Percentiles rank a stretch among this genome's conserved stretches.
These are phyloP conservation scores for Helenozyma baotianmanensis DNA, from an alignment of 805 yeast genomes.

Conservation along the genomic window DNA sequence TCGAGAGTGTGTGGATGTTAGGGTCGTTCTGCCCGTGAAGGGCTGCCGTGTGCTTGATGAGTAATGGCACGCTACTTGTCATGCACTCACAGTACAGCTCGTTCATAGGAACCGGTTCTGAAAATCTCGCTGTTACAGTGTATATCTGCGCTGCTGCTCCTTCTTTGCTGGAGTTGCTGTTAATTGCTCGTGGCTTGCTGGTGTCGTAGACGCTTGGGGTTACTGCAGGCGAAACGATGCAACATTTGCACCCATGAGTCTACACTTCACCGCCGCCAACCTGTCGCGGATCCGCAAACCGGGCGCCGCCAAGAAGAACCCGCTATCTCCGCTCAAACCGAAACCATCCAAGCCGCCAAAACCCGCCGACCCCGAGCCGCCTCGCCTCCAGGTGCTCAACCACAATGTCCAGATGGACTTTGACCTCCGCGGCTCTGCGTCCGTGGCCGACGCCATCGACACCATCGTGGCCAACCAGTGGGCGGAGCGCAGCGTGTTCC, in stretches of 20 bases:
- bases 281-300: slow-evolving; percentile 27
- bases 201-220: too few relatives aligned
- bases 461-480: slow-evolving; percentile 32
- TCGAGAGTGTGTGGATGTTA: too few relatives aligned
- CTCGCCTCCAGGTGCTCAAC: slow-evolving; percentile 20
- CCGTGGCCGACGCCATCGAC: slow-evolving; percentile 28
- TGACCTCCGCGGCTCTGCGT: slow-evolving; percentile 27
- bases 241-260: slow-evolving; percentile 13
- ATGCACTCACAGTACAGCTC: too few relatives aligned
- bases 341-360: slow-evolving; percentile 8
- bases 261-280: slow-evolving; percentile 37
- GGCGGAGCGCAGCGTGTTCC: slow-evolving; percentile 31
- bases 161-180: too few relatives aligned
- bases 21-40: too few relatives aligned
- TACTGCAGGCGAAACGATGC: too few relatives aligned
- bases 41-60: too few relatives aligned
- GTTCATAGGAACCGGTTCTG: too few relatives aligned
- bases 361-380: slow-evolving; percentile 4
- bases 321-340: slow-evolving; percentile 24
- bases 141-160: too few relatives aligned
- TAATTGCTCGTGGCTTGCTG: too few relatives aligned
- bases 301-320: slow-evolving; percentile 18
- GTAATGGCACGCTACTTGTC: too few relatives aligned
- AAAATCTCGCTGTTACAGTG: too few relatives aligned
- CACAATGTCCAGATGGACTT: slow-evolving; percentile 39